phyloP scores from a whole-genome alignment of 164 flowering plant genomes.

The Taxillus chinensis region DNA sequence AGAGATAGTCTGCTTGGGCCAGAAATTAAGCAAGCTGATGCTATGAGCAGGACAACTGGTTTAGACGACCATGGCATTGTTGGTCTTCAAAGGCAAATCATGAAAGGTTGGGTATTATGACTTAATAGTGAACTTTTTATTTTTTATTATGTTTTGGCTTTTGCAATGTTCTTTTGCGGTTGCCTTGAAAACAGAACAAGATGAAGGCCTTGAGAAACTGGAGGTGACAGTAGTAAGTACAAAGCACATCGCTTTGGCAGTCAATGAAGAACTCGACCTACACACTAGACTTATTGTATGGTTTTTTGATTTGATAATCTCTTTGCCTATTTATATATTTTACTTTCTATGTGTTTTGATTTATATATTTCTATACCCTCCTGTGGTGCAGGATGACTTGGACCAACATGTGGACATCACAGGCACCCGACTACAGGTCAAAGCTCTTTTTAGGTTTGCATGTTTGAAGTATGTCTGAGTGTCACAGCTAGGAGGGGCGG shows the following conservation, averaged over 20 bases:
- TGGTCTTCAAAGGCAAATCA: constrained; percentile 71
- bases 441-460: not conserved
- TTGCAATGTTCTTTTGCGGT: not conserved
- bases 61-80: constrained; percentile 77
- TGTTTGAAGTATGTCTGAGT: too few species aligned
- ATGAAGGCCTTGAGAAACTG: constrained; percentile 81
- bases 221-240: constrained; percentile 73
- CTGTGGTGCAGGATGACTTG: constrained; percentile 56
- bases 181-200: constrained; percentile 58
- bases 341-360: not conserved
- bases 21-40: constrained; percentile 50
- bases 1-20: constrained; percentile 84
- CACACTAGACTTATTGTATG: constrained; percentile 80
- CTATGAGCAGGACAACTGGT: constrained; percentile 48
- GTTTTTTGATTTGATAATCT: not conserved
- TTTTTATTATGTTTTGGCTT: not conserved
- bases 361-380: not conserved
- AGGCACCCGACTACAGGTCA: constrained; percentile 60
- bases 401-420: constrained; percentile 75
- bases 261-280: constrained; percentile 76
- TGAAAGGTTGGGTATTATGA: constrained; percentile 48
- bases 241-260: constrained; percentile 82
- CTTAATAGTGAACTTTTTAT: not conserved
- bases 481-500: too few species aligned
- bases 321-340: not conserved